Evolutionary conservation across 768 basidiomycete species (phyloP).

Genomic region (Boletus reticulatus): DNA sequence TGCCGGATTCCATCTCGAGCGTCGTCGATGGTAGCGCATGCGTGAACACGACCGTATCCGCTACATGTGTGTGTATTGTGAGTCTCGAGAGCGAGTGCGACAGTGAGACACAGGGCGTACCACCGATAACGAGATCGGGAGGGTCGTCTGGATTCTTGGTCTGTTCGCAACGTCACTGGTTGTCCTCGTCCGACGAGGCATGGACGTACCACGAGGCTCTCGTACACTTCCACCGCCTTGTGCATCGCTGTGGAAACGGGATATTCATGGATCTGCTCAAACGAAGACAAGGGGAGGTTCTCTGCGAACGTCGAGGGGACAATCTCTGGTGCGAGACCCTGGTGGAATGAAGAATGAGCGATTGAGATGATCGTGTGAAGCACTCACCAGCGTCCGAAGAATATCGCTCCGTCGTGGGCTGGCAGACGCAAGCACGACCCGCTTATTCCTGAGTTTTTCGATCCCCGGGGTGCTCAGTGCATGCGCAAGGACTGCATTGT

Average conservation of each 20-base stretch:
- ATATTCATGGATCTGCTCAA: constrained; percentile 71
- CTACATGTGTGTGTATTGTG: constrained; percentile 36
- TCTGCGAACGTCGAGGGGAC: constrained; percentile 81
- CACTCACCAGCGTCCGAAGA: constrained; percentile 63
- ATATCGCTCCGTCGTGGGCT: constrained; percentile 87
- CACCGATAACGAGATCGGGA: constrained; percentile 79
- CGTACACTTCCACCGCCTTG: constrained; percentile 87
- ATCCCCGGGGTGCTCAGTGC: constrained; percentile 62
- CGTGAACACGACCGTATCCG: constrained; percentile 94
- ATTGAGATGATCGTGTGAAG: not conserved
- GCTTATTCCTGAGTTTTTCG: constrained; percentile 69
- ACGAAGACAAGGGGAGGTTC: constrained; percentile 62
- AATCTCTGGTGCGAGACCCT: constrained; percentile 69
- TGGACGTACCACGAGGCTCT: constrained; percentile 62
- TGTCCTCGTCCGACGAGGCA: not conserved
- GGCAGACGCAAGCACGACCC: constrained; percentile 82
- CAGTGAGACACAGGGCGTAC: constrained; percentile 33
- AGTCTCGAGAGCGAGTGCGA: no score
- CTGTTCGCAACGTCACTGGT: constrained; percentile 24
- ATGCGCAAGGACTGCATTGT: constrained; percentile 55
- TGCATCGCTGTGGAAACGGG: constrained; percentile 73
- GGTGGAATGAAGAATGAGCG: not conserved
- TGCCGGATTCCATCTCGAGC: constrained; percentile 37
- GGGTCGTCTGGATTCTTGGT: constrained; percentile 59
- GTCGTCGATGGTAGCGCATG: constrained; percentile 63